Evolutionary conservation across 352 stramenopile species (phyloP), one percentile per base, ranked within the genome.

Genomic region (Thalassiosira mediterranea): DNA sequence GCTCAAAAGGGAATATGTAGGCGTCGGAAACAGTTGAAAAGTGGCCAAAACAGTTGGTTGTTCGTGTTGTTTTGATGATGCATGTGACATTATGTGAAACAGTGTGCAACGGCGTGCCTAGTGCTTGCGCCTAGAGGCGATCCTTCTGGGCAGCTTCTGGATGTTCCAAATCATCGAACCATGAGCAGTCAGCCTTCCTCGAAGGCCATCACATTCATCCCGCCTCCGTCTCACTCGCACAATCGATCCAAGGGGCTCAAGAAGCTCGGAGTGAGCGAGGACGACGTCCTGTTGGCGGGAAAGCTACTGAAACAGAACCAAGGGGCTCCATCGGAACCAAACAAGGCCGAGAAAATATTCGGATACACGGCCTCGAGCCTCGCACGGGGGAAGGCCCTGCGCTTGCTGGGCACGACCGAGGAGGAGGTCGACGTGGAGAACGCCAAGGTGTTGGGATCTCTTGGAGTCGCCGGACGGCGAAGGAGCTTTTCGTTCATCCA

Each of bases 231-330:
- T 47, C 32, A 15, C 32, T 53, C n/a, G 4, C 17, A 59, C 38
- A 66, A 64, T 67, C 54, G 59, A 52, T 44, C 29, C 2, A 73
- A 77, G 40, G 66, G 72, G 8, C 56, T 81, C 7, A 23, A 61
- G 73, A 81, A 81, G 46, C 42, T 81, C 0, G 66, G 72, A 34
- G 66, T 77, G 8, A 72, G 61, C 28, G 59, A 81, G 72, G 60
- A 72, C 13, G 72, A 81, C 32, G 72, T 81, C 2, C 25, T 44
- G 40, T 34, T 76, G 28, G 65, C 72, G 4, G 57, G 73, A 61
- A 49, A 42, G 40, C 56, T 81, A 21, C 31, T 81, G 0, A 48
- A 54, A 17, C 72, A 77, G 62, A 81, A 72, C 37, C 59, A 40
- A 47, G 11, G 57, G 13, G 60, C 26, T 59, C 44, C 70, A 2